Percentiles rank a stretch among this genome's conserved stretches.
Conservation (phyloP, 495 filamentous ascomycete genomes). For the Penicillium silybi region DNA sequence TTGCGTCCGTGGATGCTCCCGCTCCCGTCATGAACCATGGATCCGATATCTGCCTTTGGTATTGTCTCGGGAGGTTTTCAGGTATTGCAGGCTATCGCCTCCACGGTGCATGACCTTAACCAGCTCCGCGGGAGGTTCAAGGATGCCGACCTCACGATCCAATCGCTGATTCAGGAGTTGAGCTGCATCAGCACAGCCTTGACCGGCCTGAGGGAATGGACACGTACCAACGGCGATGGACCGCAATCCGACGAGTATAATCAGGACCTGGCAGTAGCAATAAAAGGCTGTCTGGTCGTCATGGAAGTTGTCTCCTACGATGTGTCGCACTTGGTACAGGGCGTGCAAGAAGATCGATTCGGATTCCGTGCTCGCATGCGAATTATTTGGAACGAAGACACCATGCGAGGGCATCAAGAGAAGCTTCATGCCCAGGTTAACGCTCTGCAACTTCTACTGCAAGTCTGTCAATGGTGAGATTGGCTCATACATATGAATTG, state of each 20-base stretch:
- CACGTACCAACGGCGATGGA: constrained; percentile 23
- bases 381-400: constrained; percentile 42
- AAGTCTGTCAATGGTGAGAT: constrained; percentile 43
- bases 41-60: constrained; percentile 30
- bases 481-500: neutral
- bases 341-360: constrained; percentile 6
- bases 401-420: constrained; percentile 38
- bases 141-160: constrained; percentile 41
- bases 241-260: constrained; percentile 26
- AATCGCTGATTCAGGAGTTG: constrained; percentile 37
- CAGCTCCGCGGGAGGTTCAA: constrained; percentile 35
- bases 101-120: constrained; percentile 31
- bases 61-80: constrained; percentile 28
- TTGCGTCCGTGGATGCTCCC: neutral
- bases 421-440: constrained; percentile 36
- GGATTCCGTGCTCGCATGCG: constrained; percentile 25
- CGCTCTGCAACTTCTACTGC: constrained; percentile 42
- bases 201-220: constrained; percentile 40
- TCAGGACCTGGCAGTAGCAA: constrained; percentile 32
- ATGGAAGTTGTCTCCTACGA: constrained; percentile 40
- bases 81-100: constrained; percentile 29
- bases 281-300: constrained; percentile 37
- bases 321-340: constrained; percentile 31
- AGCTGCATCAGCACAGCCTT: constrained; percentile 38
- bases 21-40: constrained; percentile 17